phyloP scores from a whole-genome alignment of 805 yeast species.

The Isabelozyma pseudorhagii region DNA sequence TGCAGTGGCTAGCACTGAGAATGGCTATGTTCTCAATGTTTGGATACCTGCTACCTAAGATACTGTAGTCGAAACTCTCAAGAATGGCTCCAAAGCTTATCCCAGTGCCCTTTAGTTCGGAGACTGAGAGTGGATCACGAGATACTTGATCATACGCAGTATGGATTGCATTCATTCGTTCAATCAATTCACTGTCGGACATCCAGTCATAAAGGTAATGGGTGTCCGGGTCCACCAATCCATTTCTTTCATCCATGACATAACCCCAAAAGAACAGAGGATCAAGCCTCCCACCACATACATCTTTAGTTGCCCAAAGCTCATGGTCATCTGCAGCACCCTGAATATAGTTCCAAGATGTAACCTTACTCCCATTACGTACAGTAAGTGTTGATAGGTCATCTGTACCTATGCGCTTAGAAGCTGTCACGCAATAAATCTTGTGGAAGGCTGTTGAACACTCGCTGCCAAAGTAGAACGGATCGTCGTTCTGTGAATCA shows the following conservation, averaged over 20 bases:
- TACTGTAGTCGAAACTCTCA: constrained; percentile 19
- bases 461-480: not conserved
- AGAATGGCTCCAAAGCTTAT: constrained; percentile 10
- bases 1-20: constrained; percentile 17
- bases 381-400: constrained; percentile 1
- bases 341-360: constrained; percentile 58
- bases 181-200: constrained; percentile 19
- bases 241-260: not conserved
- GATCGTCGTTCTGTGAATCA: constrained; percentile 18
- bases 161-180: constrained; percentile 12
- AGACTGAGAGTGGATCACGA: constrained; percentile 5
- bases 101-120: constrained; percentile 10
- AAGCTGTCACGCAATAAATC: constrained; percentile 57
- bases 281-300: constrained; percentile 40
- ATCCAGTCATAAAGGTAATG: constrained; percentile 19
- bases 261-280: constrained; percentile 57
- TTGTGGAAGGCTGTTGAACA: constrained; percentile 22
- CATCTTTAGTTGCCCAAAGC: constrained; percentile 53
- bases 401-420: constrained; percentile 31
- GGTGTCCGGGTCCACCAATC: constrained; percentile 17
- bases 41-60: constrained; percentile 5
- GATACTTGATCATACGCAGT: constrained; percentile 1
- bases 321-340: constrained; percentile 97
- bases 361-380: not conserved
- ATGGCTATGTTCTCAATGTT: constrained; percentile 15